Base-by-base conservation (phyloP, 225 moss, liverwort and hornwort genomes). In the Bryum argenteum region DNA sequence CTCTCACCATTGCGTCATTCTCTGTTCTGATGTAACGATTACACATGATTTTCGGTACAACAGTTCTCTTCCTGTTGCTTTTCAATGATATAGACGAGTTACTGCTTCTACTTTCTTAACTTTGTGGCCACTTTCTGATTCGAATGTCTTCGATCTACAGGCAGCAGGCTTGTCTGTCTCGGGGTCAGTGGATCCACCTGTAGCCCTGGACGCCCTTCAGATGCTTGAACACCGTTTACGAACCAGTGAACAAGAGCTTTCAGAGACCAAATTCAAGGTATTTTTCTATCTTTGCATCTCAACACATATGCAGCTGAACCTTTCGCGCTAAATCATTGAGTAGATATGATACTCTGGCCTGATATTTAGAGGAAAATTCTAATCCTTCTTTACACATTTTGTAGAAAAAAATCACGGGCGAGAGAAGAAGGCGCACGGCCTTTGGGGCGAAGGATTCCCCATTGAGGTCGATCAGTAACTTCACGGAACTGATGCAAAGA, bases 251-350 rank as follows among this genome's bases (percentile, higher is more conserved):
- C 77, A 72, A 52, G 94, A 92, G 75, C 84, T 87, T 21, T 73
- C 83, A 19, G 92, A 92, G 62, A 77, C 75, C 54, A 90, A 85
- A 77, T 39, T 76, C 19, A 88, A 90, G 87, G 96, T 96, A 72
- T 38, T n/a, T 47, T 23, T 54, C 58, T 5, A 54, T 50, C 78
- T 56, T 70, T 33, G 2, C 11, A 61, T 67, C n/a, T 18, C n/a
- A 51, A 7, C 16, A 47, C 18, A 13, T 24, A 0, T 56, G 11
- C 51, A 43, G 44, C 28, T 54, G 47, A 50, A 17, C 33, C 47
- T 55, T 55, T 2, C 1, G 17, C 33, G 20, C 20, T 52, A 66
- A 54, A 10, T 14, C 14, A 12, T 60, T 10, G 16, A 69, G 18
- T 40, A 20, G 71, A 18, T 16, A 54, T 48, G 44, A 33, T 64